A percentile compares a stretch with the other conserved stretches of the same genome.
phyloP scores from a whole-genome alignment of 306 rosid genomes.

The Vigna trinervia region DNA sequence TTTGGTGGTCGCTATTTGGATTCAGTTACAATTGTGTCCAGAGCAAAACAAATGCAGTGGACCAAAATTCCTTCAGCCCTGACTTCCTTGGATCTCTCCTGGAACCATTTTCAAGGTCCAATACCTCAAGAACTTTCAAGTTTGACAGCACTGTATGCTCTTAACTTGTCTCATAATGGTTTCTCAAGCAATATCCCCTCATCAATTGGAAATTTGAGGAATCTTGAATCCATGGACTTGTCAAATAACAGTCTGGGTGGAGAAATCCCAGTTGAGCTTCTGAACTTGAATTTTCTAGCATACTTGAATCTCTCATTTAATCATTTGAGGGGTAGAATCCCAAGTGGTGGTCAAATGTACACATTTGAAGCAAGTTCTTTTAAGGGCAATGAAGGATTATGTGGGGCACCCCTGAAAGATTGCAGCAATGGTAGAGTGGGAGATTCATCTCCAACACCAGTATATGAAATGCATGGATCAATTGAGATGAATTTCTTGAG shows the following conservation, averaged over 20 bases:
- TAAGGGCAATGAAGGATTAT: conserved; percentile 46
- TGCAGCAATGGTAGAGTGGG: not conserved
- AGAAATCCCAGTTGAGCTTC: conserved; percentile 27
- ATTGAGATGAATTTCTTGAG: conserved; percentile 33
- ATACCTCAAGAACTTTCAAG: conserved; percentile 34
- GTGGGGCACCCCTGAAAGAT: conserved; percentile 44
- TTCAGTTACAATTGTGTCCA: conserved; percentile 25
- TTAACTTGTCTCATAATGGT: conserved; percentile 42
- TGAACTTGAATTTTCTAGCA: conserved; percentile 14
- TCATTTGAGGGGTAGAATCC: conserved; percentile 30
- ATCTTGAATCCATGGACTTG: conserved; percentile 41
- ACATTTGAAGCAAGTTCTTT: conserved; percentile 35
- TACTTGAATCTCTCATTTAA: conserved; percentile 37
- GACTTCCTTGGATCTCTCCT: conserved; percentile 39
- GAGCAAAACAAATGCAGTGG: conserved; percentile 13
- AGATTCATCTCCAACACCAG: not conserved
- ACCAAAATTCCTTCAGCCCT: conserved; percentile 14
- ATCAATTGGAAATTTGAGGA: conserved; percentile 22
- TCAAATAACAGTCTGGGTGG: conserved; percentile 33
- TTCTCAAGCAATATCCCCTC: conserved; percentile 33
- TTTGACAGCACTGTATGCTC: not conserved
- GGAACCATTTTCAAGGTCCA: conserved; percentile 39
- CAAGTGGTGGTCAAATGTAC: conserved; percentile 33
- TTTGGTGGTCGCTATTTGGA: conserved; percentile 35
- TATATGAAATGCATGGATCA: not conserved